phyloP scores from a whole-genome alignment of 2,329 filamentous ascomycete genomes.

The Cladophialophora yegresii region DNA sequence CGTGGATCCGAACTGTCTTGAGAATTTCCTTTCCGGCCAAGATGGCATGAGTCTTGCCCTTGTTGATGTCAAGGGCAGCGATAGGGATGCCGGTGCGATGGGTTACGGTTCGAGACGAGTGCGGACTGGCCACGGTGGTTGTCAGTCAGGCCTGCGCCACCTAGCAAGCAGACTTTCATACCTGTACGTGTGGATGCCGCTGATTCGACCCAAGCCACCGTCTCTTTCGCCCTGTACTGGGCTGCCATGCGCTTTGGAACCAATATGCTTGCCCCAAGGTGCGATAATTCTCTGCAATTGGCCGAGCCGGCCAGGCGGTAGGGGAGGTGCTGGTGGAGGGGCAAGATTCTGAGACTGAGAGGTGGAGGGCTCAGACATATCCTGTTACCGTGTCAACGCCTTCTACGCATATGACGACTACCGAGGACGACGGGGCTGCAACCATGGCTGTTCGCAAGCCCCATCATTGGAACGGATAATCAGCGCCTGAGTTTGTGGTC shows the following conservation, averaged over 20 bases:
- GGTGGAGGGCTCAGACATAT: constrained; percentile 23
- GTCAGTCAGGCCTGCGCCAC: constrained; percentile 48
- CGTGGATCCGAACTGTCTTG: constrained; percentile 63
- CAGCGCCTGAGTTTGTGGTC: constrained; percentile 4
- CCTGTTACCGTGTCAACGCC: constrained; percentile 8
- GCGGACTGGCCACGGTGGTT: constrained; percentile 13
- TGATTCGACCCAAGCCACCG: constrained; percentile 26
- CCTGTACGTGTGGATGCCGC: constrained; percentile 29
- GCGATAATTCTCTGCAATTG: constrained; percentile 37
- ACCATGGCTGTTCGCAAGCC: constrained; percentile 16
- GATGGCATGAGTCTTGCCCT: constrained; percentile 63
- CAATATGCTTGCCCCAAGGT: constrained; percentile 32
- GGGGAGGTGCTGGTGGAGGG: constrained; percentile 40
- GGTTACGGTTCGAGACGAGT: constrained; percentile 53
- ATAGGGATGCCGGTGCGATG: constrained; percentile 67
- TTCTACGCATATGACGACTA: constrained; percentile 16
- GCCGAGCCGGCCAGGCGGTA: constrained; percentile 36
- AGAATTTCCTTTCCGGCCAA: constrained; percentile 67
- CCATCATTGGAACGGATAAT: constrained; percentile 25
- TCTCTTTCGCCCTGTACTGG: constrained; percentile 31
- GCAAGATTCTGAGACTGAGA: constrained; percentile 21
- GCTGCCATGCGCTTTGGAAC: constrained; percentile 29
- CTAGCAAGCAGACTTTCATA: constrained; percentile 34
- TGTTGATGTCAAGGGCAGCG: constrained; percentile 64
- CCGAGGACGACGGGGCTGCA: constrained; percentile 23